Evolutionary conservation across 192 early-diverging fungal genomes (phyloP), one percentile per base, ranked within the genome.

Genomic region (Linnemannia elongata): DNA sequence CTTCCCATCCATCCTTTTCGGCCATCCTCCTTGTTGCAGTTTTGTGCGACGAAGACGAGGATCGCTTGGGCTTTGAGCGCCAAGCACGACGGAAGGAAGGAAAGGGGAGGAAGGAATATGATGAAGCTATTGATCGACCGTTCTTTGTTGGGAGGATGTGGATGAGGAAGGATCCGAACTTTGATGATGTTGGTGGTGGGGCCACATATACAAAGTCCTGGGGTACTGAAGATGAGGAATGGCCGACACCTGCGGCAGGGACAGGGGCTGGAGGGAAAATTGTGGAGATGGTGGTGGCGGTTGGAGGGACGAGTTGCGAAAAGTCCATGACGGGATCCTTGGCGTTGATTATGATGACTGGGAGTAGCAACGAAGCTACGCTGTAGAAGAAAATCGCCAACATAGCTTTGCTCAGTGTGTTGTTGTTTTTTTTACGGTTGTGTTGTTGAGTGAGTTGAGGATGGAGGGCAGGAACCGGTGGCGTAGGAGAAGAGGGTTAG

Each of bases 331-430:
- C 72, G 10, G 79, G 79, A 10, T 49, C 79, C 8, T 66, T 81
- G 36, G 79, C 79, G 54, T 80, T 80, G 78, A 72, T 80, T 27
- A 80, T 80, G 55, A 80, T 70, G 39, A 74, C 33, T 12, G 71
- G 49, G 24, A 80, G 72, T 20, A 80, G 39, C 36, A 80, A 12
- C 13, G 78, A 80, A 20, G 78, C 70, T 22, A 80, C 22, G 38
- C 71, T 69, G 41, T 80, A 80, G 41, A 80, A 47, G 39, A 80
- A 55, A 35, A 72, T 45, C 0, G 78, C 54, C 55, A 80, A 41
- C 78, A 80, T 80, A n/a, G 47, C 41, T 68, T 5, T 30, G 30
- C 30, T 74, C 30, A 1, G 73, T 30, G 10, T 20, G 47, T 74
- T 52, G n/a, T n/a, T n/a, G 24, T 54, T 33, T 33, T 54, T 35